phyloP scores from a whole-genome alignment of 1,284 basidiomycete species.

The Boletus semigastroideus region DNA sequence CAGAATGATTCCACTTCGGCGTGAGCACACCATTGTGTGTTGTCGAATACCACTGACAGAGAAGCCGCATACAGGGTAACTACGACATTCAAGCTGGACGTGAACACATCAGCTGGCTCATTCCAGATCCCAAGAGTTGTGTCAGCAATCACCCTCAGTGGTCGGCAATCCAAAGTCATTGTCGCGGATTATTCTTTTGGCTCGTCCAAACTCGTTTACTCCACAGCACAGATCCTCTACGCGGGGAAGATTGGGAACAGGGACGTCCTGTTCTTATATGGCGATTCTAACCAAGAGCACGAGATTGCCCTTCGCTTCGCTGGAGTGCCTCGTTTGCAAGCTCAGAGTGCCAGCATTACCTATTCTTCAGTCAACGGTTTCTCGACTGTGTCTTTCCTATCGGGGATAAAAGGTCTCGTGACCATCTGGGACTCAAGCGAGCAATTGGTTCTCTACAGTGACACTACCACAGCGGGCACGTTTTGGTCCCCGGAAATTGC shows the following conservation, averaged over 20 bases:
- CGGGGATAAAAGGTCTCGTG: conserved; percentile 57
- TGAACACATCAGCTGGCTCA: conserved; percentile 49
- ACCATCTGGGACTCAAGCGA: conserved; percentile 64
- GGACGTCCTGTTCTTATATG: conserved; percentile 70
- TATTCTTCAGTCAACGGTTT: conserved; percentile 26
- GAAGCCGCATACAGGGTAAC: conserved; percentile 38
- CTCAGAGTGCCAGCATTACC: conserved; percentile 35
- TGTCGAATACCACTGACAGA: conserved; percentile 6
- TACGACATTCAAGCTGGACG: conserved; percentile 54
- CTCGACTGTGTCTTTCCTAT: conserved; percentile 48
- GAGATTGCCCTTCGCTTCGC: conserved; percentile 52
- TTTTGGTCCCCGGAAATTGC: conserved; percentile 54
- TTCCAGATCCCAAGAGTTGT: conserved; percentile 55
- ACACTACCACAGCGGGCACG: conserved; percentile 58
- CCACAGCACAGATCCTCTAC: conserved; percentile 67
- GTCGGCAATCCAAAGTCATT: conserved; percentile 69
- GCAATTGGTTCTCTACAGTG: conserved; percentile 66
- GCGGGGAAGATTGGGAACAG: conserved; percentile 64
- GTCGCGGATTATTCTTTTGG: conserved; percentile 70
- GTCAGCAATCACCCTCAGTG: conserved; percentile 54
- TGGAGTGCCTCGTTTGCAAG: conserved; percentile 43
- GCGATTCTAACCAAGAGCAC: conserved; percentile 56
- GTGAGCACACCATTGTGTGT: conserved; percentile 40
- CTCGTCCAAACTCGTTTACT: conserved; percentile 54
- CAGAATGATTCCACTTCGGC: conserved; percentile 65